Conservation (phyloP, 164 flowering plant genomes). For the Magnolia changhungtana region DNA sequence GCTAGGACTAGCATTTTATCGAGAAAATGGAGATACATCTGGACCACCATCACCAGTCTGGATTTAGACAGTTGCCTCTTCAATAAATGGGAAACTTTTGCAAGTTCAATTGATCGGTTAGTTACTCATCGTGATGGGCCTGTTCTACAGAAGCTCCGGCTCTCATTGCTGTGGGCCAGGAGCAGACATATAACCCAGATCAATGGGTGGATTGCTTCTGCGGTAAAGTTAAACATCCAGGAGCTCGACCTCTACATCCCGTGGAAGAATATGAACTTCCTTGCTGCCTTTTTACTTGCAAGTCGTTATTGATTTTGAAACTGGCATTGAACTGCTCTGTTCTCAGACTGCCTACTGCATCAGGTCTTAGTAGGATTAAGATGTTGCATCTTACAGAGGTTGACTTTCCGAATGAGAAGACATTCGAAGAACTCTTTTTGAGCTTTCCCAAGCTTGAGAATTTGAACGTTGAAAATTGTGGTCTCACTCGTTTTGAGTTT, state of each 20-base stretch:
- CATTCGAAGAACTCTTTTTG: background rate
- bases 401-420: background rate
- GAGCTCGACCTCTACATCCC: background rate
- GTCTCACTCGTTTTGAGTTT: background rate
- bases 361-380: background rate
- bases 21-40: slow-evolving; percentile 1
- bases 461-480: background rate
- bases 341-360: background rate
- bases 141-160: background rate
- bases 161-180: background rate
- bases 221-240: background rate
- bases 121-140: background rate
- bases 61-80: background rate
- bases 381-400: background rate
- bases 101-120: background rate
- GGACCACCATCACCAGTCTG: background rate
- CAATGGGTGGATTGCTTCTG: background rate
- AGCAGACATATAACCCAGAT: background rate
- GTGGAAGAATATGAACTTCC: background rate
- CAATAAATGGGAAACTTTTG: background rate
- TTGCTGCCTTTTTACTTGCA: background rate
- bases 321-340: background rate
- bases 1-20: slow-evolving; percentile 6
- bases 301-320: background rate
- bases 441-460: background rate